These are phyloP conservation scores for Geotrichum bryndzae DNA, from an alignment of 1,139 yeast species.

Conservation along the genomic window DNA sequence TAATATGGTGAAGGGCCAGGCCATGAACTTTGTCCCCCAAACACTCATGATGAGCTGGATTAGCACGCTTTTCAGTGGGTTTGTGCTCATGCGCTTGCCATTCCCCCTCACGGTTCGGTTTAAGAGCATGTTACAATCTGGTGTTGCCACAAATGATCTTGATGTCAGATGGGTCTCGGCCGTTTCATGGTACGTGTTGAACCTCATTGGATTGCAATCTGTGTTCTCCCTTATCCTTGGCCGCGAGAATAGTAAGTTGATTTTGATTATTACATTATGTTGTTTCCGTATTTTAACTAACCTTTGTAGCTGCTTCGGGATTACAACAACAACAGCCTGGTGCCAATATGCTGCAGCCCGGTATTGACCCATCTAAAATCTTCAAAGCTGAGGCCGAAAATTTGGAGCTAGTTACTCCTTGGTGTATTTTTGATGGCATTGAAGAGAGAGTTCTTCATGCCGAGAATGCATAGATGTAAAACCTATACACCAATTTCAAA, in stretches of 20 bases:
- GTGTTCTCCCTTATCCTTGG: constrained; percentile 69
- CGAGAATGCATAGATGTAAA: background rate
- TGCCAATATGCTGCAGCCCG: constrained; percentile 42
- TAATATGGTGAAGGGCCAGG: constrained; percentile 72
- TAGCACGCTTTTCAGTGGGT: constrained; percentile 87
- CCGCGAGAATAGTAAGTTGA: constrained; percentile 36
- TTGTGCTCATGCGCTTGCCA: constrained; percentile 66
- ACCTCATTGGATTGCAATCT: constrained; percentile 77
- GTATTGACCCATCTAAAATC: constrained; percentile 46
- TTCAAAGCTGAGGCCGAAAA: constrained; percentile 72
- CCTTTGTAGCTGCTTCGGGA: constrained; percentile 24
- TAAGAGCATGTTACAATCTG: constrained; percentile 86
- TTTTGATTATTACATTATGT: constrained; percentile 6
- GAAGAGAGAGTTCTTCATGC: constrained; percentile 52
- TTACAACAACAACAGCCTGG: constrained; percentile 23
- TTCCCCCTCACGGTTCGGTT: constrained; percentile 83
- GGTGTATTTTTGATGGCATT: constrained; percentile 53
- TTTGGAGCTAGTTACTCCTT: constrained; percentile 58
- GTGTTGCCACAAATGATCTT: constrained; percentile 76
- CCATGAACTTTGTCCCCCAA: constrained; percentile 83
- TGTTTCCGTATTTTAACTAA: constrained; percentile 11
- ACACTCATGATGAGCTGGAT: constrained; percentile 96
- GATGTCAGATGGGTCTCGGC: constrained; percentile 94
- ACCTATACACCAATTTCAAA: background rate
- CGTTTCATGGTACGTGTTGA: constrained; percentile 95